Base-by-base conservation (phyloP, 352 stramenopile species). In the Pythium pectinolyticum region DNA sequence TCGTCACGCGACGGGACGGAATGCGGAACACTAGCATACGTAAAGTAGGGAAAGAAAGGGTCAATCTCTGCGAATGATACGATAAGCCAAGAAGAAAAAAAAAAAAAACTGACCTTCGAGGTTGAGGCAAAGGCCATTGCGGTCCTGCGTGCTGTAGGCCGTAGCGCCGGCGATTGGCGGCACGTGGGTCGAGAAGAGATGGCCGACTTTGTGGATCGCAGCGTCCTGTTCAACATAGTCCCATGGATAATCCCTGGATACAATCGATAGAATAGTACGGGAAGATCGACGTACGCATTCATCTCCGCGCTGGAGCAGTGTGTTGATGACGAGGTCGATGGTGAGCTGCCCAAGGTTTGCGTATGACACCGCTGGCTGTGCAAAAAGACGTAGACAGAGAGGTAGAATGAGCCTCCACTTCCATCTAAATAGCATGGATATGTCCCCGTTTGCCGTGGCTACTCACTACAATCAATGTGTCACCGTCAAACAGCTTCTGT, bases 271-370 rank as follows among this genome's bases (percentile, higher is more conserved):
- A 15, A 5, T 10, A 54, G 20, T 20, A 32, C 12, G 22, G 3
- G 19, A 22, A 40, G n/a, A n/a, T n/a, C 35, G 20, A 70, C 75
- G 65, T 74, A 88, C 81, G 49, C 80, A 82, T 45, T 39, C 61
- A 22, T 74, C 20, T 25, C 70, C 80, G 35, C 78, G 72, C 46
- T 75, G 70, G 20, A 94, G 71, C 40, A 91, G 63, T 61, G 83
- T 90, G 65, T 91, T 94, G 66, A 91, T 66, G 34, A 89, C 31
- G 30, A 92, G 72, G 65, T 92, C 85, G n/a, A 92, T 61, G 22
- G 80, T 80, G 58, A 94, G 61, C 65, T 94, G 85, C 22, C 85
- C 85, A 32, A 94, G 56, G 62, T 94, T 94, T n/a, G 81, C 85
- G 57, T 80, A 89, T 7, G 85, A 94, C 43, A 94, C 72, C 17